Evolutionary conservation across 2,329 filamentous ascomycete genomes (phyloP).

Genomic region (Pseudophaeomoniella oleicola): DNA sequence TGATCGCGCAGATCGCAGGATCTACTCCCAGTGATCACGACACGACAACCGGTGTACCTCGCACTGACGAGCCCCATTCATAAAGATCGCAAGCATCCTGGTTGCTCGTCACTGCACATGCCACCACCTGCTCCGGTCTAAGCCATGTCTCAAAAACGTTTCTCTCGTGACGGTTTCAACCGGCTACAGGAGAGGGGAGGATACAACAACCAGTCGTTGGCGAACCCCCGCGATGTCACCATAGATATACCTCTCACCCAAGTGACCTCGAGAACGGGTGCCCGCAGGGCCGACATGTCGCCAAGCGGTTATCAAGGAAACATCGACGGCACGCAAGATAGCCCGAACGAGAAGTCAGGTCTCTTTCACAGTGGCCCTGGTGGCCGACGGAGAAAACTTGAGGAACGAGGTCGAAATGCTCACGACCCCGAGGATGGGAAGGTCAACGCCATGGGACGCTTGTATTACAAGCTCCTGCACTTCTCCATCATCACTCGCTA

Average conservation of each 20-base stretch:
- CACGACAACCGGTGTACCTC: not conserved
- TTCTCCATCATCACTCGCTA: constrained; percentile 51
- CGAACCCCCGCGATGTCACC: constrained; percentile 36
- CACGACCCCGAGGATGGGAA: constrained; percentile 35
- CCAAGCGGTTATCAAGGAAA: constrained; percentile 17
- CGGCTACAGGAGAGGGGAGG: constrained; percentile 19
- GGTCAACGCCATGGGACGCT: constrained; percentile 41
- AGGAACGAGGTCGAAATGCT: constrained; percentile 18
- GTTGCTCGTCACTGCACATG: not conserved
- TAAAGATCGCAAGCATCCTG: not conserved
- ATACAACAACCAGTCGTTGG: not conserved
- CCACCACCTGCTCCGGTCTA: not conserved
- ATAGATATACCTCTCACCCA: constrained; percentile 48
- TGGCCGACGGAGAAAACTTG: constrained; percentile 20
- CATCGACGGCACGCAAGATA: constrained; percentile 10
- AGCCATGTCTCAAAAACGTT: constrained; percentile 19
- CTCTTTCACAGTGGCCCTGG: constrained; percentile 10
- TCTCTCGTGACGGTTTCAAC: constrained; percentile 30
- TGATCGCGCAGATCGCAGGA: not conserved
- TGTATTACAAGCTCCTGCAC: constrained; percentile 47
- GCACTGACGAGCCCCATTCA: not conserved
- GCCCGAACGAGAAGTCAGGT: constrained; percentile 18
- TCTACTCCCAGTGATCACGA: no score
- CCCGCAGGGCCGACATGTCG: constrained; percentile 23
- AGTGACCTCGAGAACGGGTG: constrained; percentile 34